Percentiles rank a stretch among this genome's conserved stretches.
Conservation (phyloP, 352 stramenopile species). For the Phytophthora pinifolia region DNA sequence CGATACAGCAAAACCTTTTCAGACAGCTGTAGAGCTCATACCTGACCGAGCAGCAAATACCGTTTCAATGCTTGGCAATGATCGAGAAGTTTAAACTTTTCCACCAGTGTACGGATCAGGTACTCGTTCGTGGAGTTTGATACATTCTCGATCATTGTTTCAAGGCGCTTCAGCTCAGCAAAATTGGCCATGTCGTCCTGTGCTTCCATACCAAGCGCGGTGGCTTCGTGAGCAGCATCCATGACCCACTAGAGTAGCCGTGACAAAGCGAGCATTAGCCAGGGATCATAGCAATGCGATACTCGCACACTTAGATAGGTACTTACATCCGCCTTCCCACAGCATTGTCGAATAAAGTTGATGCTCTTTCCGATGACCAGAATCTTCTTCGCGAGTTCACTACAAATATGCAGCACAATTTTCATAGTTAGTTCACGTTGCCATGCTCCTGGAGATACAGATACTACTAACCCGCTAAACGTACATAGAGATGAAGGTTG, state of each 20-base stretch:
- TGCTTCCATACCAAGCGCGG: conserved; percentile 45
- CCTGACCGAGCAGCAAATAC: conserved; percentile 98
- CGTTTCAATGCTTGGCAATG: conserved; percentile 97
- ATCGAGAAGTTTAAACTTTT: conserved; percentile 93
- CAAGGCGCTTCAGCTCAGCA: conserved; percentile 64
- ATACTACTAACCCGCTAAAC: conserved; percentile 3
- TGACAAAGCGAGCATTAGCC: conserved; percentile 1
- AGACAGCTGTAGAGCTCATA: conserved; percentile 12
- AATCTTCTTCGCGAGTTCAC: conserved; percentile 92
- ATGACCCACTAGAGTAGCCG: conserved; percentile 62
- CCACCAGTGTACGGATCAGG: conserved; percentile 91
- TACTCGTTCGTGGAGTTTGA: conserved; percentile 87
- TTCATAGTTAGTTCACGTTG: no score
- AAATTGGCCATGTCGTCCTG: conserved; percentile 70
- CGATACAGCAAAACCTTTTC: background rate
- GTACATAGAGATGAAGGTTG: conserved; percentile 85
- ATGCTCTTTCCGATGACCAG: conserved; percentile 98
- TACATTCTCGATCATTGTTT: conserved; percentile 78
- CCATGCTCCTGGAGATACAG: no score
- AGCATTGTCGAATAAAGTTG: conserved; percentile 98
- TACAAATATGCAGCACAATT: conserved; percentile 19
- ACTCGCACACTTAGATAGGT: background rate
- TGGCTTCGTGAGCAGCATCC: conserved; percentile 48
- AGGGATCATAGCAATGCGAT: background rate
- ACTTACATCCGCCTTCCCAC: conserved; percentile 87